Evolutionary conservation across 208 protist species (phyloP).

Genomic region (Leishmania gerbilli): DNA sequence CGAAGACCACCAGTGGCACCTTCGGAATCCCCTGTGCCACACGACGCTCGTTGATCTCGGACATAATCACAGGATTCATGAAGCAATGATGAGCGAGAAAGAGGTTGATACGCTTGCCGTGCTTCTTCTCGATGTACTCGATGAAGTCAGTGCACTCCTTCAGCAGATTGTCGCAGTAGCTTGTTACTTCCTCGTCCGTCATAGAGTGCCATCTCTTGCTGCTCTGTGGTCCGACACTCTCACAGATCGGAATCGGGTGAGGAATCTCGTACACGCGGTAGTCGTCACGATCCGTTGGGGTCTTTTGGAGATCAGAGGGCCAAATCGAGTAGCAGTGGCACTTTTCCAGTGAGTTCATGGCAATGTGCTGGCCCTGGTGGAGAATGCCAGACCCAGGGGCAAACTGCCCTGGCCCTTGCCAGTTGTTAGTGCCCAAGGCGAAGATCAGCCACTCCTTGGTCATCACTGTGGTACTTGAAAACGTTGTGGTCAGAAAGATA

Average conservation of each 20-base stretch:
- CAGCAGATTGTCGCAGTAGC: constrained; percentile 54
- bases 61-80: constrained; percentile 81
- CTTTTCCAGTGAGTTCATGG: constrained; percentile 55
- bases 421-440: constrained; percentile 79
- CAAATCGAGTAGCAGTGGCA: constrained; percentile 73
- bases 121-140: constrained; percentile 72
- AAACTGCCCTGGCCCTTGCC: constrained; percentile 71
- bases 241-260: constrained; percentile 78
- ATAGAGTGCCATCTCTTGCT: constrained; percentile 82
- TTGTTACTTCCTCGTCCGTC: constrained; percentile 56
- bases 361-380: constrained; percentile 74
- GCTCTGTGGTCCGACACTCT: constrained; percentile 73
- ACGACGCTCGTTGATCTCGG: constrained; percentile 59
- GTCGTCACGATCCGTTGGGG: constrained; percentile 58
- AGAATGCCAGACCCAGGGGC: constrained; percentile 78
- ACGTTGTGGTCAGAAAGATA: constrained; percentile 12
- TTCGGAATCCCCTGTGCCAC: constrained; percentile 34
- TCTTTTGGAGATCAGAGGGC: constrained; percentile 72
- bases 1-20: constrained; percentile 71
- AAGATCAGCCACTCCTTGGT: constrained; percentile 69
- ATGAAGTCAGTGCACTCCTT: constrained; percentile 61
- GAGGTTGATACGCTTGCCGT: constrained; percentile 50
- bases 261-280: constrained; percentile 77
- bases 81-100: constrained; percentile 81
- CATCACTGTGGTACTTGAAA: constrained; percentile 35